A percentile compares a stretch with the other conserved stretches of the same genome.
These are phyloP conservation scores for Aspergillus arachidicola DNA, from an alignment of 2,329 filamentous ascomycete genomes.

Conservation along the genomic window DNA sequence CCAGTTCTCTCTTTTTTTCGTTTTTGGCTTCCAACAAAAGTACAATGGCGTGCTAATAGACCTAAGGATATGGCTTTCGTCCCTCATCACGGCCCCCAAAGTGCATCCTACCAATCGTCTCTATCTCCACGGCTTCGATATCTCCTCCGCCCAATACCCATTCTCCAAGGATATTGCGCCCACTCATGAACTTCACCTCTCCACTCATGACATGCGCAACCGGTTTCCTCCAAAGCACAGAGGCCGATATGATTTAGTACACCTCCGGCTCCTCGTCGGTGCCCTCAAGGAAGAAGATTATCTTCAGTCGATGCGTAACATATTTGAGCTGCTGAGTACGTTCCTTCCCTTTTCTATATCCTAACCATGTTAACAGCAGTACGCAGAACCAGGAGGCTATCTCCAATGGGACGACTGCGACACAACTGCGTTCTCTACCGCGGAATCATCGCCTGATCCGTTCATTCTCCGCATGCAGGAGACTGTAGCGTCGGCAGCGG, in stretches of 20 bases:
- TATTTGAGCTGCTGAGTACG: slow-evolving; percentile 32
- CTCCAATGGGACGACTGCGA: slow-evolving; percentile 34
- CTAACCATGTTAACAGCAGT: background rate
- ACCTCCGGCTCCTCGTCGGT: slow-evolving; percentile 31
- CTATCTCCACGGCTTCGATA: slow-evolving; percentile 34
- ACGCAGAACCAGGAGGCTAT: slow-evolving; percentile 27
- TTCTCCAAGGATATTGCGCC: background rate
- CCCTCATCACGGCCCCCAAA: slow-evolving; percentile 14
- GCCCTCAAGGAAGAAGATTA: slow-evolving; percentile 30
- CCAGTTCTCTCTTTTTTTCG: background rate
- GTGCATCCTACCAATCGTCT: slow-evolving; percentile 8
- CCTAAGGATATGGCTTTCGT: slow-evolving; percentile 28
- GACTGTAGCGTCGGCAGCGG: slow-evolving; percentile 15
- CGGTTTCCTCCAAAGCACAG: slow-evolving; percentile 31
- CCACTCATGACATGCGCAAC: slow-evolving; percentile 28
- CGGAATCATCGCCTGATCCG: slow-evolving; percentile 6
- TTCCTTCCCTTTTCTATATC: background rate
- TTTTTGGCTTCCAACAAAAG: background rate
- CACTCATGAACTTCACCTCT: slow-evolving; percentile 16
- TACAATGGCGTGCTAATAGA: background rate
- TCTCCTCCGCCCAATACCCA: slow-evolving; percentile 33
- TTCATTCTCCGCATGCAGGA: slow-evolving; percentile 13
- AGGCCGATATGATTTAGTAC: slow-evolving; percentile 34
- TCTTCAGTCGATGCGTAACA: slow-evolving; percentile 24
- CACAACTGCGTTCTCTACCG: slow-evolving; percentile 20